Evolutionary conservation across 2,329 filamentous ascomycete species (phyloP).

Genomic region (Cercospora sp.): DNA sequence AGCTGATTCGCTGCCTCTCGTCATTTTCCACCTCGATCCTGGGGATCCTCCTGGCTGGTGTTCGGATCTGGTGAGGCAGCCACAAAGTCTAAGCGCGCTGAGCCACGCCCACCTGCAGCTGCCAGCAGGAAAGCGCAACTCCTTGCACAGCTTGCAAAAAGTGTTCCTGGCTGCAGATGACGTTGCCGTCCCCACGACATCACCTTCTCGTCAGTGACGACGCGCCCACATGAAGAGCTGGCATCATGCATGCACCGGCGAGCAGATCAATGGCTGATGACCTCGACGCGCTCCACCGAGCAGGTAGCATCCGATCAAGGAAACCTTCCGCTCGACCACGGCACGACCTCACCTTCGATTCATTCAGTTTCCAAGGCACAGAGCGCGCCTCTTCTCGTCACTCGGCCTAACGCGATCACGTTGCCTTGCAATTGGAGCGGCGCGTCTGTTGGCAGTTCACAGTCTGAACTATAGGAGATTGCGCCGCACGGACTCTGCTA

Average conservation of each 20-base stretch:
- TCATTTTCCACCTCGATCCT: background rate
- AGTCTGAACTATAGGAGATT: background rate
- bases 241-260: background rate
- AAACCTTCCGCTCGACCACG: background rate
- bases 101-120: background rate
- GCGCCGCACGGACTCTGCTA: background rate
- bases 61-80: background rate
- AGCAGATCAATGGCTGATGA: background rate
- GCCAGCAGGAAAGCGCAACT: background rate
- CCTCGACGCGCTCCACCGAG: background rate
- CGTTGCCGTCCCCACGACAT: background rate
- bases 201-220: background rate
- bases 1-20: conserved; percentile 1
- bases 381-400: background rate
- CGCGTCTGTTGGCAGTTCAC: background rate
- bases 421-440: background rate
- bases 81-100: background rate
- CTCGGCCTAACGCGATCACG: background rate
- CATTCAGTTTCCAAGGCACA: background rate
- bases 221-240: background rate
- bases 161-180: background rate
- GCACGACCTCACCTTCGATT: background rate
- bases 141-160: background rate
- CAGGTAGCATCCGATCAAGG: background rate
- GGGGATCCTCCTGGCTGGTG: background rate